Base-by-base conservation (phyloP, 768 basidiomycete species). In the Lanmaoa pseudosensibilis region DNA sequence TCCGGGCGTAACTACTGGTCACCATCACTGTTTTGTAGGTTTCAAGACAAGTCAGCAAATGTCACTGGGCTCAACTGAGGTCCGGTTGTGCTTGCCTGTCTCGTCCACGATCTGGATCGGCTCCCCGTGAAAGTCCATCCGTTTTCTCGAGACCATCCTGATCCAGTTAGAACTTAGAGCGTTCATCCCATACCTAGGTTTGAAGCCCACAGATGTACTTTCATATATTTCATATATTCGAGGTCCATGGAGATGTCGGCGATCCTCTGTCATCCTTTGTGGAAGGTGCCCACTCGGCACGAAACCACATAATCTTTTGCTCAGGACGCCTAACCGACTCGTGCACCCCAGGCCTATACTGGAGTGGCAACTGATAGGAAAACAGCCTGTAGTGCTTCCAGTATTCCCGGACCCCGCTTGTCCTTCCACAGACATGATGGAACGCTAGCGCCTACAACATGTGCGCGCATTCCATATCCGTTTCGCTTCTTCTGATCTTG, bases 31-130 rank as follows among this genome's bases (percentile, higher is more conserved):
- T 33, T 36, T 27, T 45, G 44, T 39, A 43, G 32, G 43, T 65
- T 64, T 50, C 41, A 27, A 61, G 58, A 21, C 32, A 27, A n/a
- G 30, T 32, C 32, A 33, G 18, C 39, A 25, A 7, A 16, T 41
- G 40, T 9, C 55, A 21, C 3, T 16, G 18, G 41, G 23, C 59
- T 63, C 62, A 65, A 33, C 43, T 25, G 62, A 63, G 59, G 33
- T 61, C 38, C 19, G 45, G 30, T 43, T 18, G 54, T 36, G 19
- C 18, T 23, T 37, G 3, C 33, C 19, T 9, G 34, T 46, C 32
- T 9, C 36, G 21, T 33, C 43, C 47, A 23, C 36, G 33, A 36
- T 25, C 23, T 49, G 47, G 15, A 47, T 21, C 21, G 25, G 15
- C 16, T 11, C 12, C n/a, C 33, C 25, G 10, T 55, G 45, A 50